Percentiles rank a stretch among this genome's conserved stretches.
These are phyloP conservation scores for Globisporangium orthogonon DNA, from an alignment of 352 stramenopile species.

Conservation along the genomic window DNA sequence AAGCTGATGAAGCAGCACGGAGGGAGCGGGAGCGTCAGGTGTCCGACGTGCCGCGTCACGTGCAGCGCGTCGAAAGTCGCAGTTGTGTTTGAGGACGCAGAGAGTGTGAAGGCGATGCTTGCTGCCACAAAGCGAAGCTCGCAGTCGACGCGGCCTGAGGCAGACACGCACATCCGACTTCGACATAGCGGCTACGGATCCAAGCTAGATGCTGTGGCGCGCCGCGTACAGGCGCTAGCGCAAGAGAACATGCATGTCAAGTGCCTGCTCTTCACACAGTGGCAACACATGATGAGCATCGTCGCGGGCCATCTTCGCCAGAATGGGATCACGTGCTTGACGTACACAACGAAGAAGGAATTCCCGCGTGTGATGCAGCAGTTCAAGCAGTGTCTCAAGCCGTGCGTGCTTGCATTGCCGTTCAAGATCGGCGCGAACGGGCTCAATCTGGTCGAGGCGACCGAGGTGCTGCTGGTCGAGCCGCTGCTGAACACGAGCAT, in stretches of 20 bases:
- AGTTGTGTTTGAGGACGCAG: constrained; percentile 16
- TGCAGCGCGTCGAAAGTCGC: constrained; percentile 17
- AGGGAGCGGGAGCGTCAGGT: constrained; percentile 26
- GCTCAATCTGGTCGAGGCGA: constrained; percentile 91
- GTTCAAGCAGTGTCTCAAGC: constrained; percentile 42
- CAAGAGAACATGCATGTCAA: constrained; percentile 64
- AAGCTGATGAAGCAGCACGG: constrained; percentile 21
- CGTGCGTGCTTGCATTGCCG: constrained; percentile 65
- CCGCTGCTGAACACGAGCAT: constrained; percentile 82
- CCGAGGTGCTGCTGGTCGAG: constrained; percentile 89
- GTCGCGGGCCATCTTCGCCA: constrained; percentile 21
- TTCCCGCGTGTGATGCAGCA: constrained; percentile 35
- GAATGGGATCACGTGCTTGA: constrained; percentile 67
- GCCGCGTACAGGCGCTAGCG: constrained; percentile 38
- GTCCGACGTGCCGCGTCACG: constrained; percentile 51
- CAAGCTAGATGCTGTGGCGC: constrained; percentile 64
- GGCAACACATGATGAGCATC: constrained; percentile 80
- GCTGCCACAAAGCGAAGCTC: neutral
- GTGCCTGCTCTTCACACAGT: constrained; percentile 90
- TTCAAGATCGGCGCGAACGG: constrained; percentile 89
- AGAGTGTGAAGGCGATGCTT: neutral
- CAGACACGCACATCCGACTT: constrained; percentile 8
- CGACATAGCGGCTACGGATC: constrained; percentile 42
- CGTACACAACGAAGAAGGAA: constrained; percentile 49
- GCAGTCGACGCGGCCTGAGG: constrained; percentile 1